Percentiles rank a stretch among this genome's conserved stretches.
These are phyloP conservation scores for Dicorynia guianensis DNA, from an alignment of 306 rosid genomes.

Conservation along the genomic window DNA sequence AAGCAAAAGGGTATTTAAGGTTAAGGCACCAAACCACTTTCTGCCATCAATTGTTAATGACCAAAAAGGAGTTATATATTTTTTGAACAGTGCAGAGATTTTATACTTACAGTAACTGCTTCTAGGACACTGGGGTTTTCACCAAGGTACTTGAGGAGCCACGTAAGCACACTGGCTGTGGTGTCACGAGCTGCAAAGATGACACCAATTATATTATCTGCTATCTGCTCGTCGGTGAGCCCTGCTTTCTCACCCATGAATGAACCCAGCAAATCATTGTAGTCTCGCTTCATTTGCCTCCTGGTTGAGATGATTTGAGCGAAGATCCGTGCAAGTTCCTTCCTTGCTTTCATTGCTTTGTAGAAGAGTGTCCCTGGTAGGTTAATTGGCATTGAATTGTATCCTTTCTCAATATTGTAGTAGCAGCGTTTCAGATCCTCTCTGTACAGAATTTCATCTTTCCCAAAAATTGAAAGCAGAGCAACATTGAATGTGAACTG, in stretches of 20 bases:
- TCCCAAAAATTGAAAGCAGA: conserved; percentile 83
- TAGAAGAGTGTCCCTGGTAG: conserved; percentile 85
- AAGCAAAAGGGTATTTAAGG: background rate
- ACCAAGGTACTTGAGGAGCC: conserved; percentile 87
- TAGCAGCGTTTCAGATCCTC: conserved; percentile 85
- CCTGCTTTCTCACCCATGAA: conserved; percentile 85
- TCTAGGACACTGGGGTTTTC: conserved; percentile 82
- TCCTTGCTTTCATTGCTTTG: conserved; percentile 90
- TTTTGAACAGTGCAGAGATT: too few species aligned
- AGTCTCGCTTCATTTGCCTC: conserved; percentile 59
- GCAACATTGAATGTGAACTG: conserved; percentile 94
- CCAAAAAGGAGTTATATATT: too few species aligned
- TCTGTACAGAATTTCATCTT: conserved; percentile 74
- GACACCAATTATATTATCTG: conserved; percentile 92
- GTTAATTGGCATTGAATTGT: conserved; percentile 96
- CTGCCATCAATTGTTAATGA: too few species aligned
- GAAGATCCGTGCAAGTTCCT: conserved; percentile 79
- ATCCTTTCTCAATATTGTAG: conserved; percentile 82
- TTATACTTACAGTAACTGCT: conserved; percentile 78
- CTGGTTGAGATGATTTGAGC: conserved; percentile 74
- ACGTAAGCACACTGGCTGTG: conserved; percentile 93
- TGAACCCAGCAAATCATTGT: conserved; percentile 78
- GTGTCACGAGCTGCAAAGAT: conserved; percentile 98
- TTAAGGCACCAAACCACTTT: conserved; percentile 18
- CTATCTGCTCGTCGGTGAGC: conserved; percentile 87